These are phyloP conservation scores for Trichoderma arundinaceum DNA, from an alignment of 2,329 filamentous ascomycete species.

Conservation along the genomic window DNA sequence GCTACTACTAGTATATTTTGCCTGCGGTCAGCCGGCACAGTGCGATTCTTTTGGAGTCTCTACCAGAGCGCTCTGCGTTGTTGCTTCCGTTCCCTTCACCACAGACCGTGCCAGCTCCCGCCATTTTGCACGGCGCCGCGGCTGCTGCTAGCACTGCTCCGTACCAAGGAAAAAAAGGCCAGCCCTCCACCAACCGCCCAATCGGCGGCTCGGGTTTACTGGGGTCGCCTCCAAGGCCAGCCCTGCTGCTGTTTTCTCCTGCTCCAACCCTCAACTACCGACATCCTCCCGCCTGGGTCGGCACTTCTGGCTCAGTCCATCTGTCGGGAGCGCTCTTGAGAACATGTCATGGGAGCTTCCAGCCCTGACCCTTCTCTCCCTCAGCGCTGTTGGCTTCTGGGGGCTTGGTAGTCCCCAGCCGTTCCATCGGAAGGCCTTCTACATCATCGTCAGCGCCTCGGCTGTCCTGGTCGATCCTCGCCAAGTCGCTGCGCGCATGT, in stretches of 20 bases:
- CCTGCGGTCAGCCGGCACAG: neutral
- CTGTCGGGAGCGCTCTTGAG: conserved; percentile 42
- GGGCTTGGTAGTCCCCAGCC: conserved; percentile 46
- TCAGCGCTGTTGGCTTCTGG: conserved; percentile 48
- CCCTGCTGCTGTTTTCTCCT: conserved; percentile 33
- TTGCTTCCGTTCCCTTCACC: no score
- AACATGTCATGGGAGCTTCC: conserved; percentile 53
- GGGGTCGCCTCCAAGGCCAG: conserved; percentile 37
- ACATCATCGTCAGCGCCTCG: conserved; percentile 43
- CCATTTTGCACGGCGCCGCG: no score
- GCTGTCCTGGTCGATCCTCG: conserved; percentile 45
- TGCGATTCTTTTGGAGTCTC: neutral
- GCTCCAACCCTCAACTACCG: conserved; percentile 41
- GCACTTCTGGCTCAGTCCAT: conserved; percentile 30
- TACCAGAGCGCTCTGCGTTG: neutral
- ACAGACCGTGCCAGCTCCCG: no score
- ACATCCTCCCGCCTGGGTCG: conserved; percentile 34
- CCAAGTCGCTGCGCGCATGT: conserved; percentile 41
- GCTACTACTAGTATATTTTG: no score
- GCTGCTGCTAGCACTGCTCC: no score
- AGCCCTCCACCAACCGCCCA: conserved; percentile 33
- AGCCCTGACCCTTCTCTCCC: conserved; percentile 49
- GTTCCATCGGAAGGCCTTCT: conserved; percentile 43
- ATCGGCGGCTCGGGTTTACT: conserved; percentile 39
- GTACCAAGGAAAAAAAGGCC: neutral